Evolutionary conservation across 2,329 filamentous ascomycete species (phyloP), one percentile per base, ranked within the genome.

Genomic region (Aspergillus proliferans): DNA sequence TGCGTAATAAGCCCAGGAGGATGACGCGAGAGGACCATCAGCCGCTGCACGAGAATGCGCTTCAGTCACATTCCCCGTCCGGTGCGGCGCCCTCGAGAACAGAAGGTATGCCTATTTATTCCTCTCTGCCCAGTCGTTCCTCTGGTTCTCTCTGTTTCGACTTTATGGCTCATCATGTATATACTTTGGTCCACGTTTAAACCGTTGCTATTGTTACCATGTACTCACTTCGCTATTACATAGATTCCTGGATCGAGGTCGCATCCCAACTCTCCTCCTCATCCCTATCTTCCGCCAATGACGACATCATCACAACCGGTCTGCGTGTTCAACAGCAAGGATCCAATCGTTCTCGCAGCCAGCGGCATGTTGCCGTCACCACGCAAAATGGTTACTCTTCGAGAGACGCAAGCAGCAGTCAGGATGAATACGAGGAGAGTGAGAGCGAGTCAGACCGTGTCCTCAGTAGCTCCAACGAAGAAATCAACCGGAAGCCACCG

Each of bases 231-330:
- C 67, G 62, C 42, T 69, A 71, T 60, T 73, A 72, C 49, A 57
- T 75, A 91, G 93, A 97, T 74, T 96, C 93, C 7, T 98, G 93
- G 93, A 83, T 97, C 59, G 92, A 98, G 68, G 84, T 98, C 52
- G 83, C 87, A 43, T 96, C 92, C 3, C 88, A 93, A 60, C 90
- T 92, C 6, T 96, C 92, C 0, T 95, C 92, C 2, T 95, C 92
- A 2, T 96, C 91, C 12, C 76, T 95, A 10, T 95, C 91, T 18
- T 95, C 81, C 18, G 71, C 86, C 47, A 70, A 80, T 54, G 90
- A 95, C 57, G 91, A 96, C 63, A 92, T 95, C 57, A 86, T 95
- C 56, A 95, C 89, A 2, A 93, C 88, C 4, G 91, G 91, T 22
- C 78, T 96, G 39, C 83, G 84, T 47, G 84, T 96, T 46, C 85